Conservation (phyloP, 306 rosid genomes). For the Adenanthera pavonina region DNA sequence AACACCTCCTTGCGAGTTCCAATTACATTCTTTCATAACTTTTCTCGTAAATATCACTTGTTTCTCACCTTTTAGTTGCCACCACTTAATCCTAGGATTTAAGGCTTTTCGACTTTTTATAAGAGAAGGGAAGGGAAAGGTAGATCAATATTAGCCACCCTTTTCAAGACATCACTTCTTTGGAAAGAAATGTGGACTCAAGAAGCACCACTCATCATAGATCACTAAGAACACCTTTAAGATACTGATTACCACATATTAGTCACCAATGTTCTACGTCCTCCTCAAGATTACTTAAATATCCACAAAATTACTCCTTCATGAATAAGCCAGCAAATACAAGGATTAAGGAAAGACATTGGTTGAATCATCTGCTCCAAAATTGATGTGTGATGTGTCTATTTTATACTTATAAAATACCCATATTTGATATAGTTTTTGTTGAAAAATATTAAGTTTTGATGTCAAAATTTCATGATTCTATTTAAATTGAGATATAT, state of each 20-base stretch:
- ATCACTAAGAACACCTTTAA: not conserved
- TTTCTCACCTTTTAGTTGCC: too few relatives aligned
- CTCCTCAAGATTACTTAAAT: not conserved
- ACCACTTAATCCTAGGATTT: too few relatives aligned
- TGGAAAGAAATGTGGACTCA: not conserved
- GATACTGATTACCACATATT: not conserved
- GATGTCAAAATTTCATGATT: too few relatives aligned
- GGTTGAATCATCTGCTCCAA: conserved; percentile 11
- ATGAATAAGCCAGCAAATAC: conserved; percentile 22
- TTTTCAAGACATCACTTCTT: not conserved
- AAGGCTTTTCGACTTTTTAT: too few relatives aligned
- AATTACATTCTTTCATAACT: too few relatives aligned
- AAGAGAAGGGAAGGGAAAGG: not conserved
- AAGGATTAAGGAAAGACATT: not conserved
- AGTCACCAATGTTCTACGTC: not conserved
- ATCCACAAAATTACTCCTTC: not conserved
- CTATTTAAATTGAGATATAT: too few relatives aligned
- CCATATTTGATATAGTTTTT: too few relatives aligned
- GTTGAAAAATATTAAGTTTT: too few relatives aligned
- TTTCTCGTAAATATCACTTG: too few relatives aligned
- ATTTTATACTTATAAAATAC: too few relatives aligned
- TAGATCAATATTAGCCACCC: not conserved
- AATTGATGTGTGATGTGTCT: not conserved
- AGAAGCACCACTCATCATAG: not conserved
- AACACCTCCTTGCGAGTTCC: too few relatives aligned